These are phyloP conservation scores for Backusella tuberculispora DNA, from an alignment of 192 early-diverging fungal species.

Conservation along the genomic window DNA sequence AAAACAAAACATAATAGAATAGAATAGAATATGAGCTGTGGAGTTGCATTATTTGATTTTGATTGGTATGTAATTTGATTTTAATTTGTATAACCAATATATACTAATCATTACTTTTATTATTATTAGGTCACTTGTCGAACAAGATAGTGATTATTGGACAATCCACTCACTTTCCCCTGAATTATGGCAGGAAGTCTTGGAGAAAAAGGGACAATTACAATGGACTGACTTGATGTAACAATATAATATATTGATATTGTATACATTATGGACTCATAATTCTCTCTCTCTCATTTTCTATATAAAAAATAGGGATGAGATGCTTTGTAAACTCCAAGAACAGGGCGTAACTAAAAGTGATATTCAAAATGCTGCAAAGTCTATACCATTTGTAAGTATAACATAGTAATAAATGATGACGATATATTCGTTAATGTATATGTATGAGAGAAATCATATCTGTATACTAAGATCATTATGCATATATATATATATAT, in stretches of 20 bases:
- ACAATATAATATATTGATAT: background rate
- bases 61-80: slow-evolving; percentile 55
- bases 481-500: too few species aligned
- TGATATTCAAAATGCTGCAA: slow-evolving; percentile 40
- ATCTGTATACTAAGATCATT: background rate
- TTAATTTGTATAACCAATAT: background rate
- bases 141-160: slow-evolving; percentile 63
- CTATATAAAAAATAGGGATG: slow-evolving; percentile 28
- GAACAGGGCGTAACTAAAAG: slow-evolving; percentile 39
- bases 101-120: background rate
- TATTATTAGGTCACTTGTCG: slow-evolving; percentile 59
- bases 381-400: slow-evolving; percentile 49
- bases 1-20: background rate
- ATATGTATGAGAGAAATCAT: background rate
- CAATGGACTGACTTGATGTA: slow-evolving; percentile 75
- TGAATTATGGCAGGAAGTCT: slow-evolving; percentile 40
- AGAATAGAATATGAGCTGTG: background rate
- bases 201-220: slow-evolving; percentile 13
- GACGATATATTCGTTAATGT: too few species aligned
- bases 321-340: slow-evolving; percentile 38
- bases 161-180: slow-evolving; percentile 44
- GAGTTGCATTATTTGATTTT: slow-evolving; percentile 67
- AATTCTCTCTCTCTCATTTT: too few species aligned
- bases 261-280: background rate
- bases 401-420: too few species aligned